These are phyloP conservation scores for Suhomyces panamericanus DNA, from an alignment of 1,139 yeast genomes.

Conservation along the genomic window DNA sequence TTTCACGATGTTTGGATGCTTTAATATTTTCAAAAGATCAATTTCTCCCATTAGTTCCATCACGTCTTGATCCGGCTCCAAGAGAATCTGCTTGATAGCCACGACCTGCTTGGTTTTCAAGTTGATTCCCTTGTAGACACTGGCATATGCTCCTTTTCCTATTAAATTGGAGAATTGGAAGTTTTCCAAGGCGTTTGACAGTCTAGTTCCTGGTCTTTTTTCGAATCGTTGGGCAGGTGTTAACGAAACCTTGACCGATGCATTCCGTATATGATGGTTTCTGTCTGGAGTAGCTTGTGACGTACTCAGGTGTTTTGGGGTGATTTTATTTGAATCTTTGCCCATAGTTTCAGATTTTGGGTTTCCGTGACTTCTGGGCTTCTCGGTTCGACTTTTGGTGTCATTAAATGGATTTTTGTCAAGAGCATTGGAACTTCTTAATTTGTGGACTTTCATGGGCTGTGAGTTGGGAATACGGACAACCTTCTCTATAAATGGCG, in stretches of 20 bases:
- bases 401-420: not conserved
- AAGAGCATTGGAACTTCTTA: slow-evolving; percentile 13
- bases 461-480: not conserved
- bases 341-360: not conserved
- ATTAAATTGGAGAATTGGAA: slow-evolving; percentile 61
- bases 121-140: slow-evolving; percentile 69
- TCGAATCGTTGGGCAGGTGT: slow-evolving; percentile 57
- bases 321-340: not conserved
- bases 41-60: slow-evolving; percentile 76
- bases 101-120: slow-evolving; percentile 64
- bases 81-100: slow-evolving; percentile 80
- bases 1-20: slow-evolving; percentile 84
- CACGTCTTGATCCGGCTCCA: slow-evolving; percentile 49
- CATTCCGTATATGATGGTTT: slow-evolving; percentile 24
- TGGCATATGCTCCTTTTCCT: slow-evolving; percentile 81
- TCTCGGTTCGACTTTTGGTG: not conserved
- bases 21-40: slow-evolving; percentile 75
- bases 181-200: slow-evolving; percentile 48
- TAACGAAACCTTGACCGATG: slow-evolving; percentile 46
- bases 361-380: not conserved
- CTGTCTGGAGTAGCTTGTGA: slow-evolving; percentile 12
- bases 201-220: slow-evolving; percentile 39
- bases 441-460: slow-evolving; percentile 15
- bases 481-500: slow-evolving; percentile 20
- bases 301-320: not conserved